Evolutionary conservation across 208 protist species (phyloP), one percentile per base, ranked within the genome.

Genomic region (Crithidia sp.): DNA sequence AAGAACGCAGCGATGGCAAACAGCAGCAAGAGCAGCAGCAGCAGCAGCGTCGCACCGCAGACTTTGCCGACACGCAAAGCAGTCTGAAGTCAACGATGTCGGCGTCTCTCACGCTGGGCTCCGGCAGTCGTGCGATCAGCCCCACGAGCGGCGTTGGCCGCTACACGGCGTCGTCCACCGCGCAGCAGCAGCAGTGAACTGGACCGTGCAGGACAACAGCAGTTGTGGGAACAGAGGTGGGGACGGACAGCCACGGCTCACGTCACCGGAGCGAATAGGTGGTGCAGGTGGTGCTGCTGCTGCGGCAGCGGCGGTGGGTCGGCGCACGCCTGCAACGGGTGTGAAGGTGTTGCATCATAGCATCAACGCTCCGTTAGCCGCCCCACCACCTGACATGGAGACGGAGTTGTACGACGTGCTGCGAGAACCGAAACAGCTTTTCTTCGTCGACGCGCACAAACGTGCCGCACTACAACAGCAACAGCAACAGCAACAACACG

Each of bases 151-250:
- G 47, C 5, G 53, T 49, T 2, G 63, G 63, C 5, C 62, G 72
- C 19, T 77, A 77, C 40, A 77, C 72, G 45, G 72, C 72, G 41
- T 77, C 65, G 13, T 77, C 72, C 64, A 77, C 72, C 28, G 28
- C 28, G 28, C 28, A 28, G 28, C 28, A 16, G 56, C 72, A 0
- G 58, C 72, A 7, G 57, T 41, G 14, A 54, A 49, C 72, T 77
- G 72, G 72, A 71, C 72, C 0, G 72, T 77, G 57, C 65, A 60
- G 17, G 72, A 71, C 50, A 67, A 57, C 58, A 67, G 54, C 56
- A 50, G 28, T 28, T 28, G 28, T 28, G 28, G 28, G 28, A 28
- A 28, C 28, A 28, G 28, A 28, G 28, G 28, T 28, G 28, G 28
- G 28, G 28, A 28, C 28, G 28, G 28, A 28, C 28, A 28, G 28